These are phyloP conservation scores for Candida yuanshanica DNA, from an alignment of 805 yeast genomes.

Conservation along the genomic window DNA sequence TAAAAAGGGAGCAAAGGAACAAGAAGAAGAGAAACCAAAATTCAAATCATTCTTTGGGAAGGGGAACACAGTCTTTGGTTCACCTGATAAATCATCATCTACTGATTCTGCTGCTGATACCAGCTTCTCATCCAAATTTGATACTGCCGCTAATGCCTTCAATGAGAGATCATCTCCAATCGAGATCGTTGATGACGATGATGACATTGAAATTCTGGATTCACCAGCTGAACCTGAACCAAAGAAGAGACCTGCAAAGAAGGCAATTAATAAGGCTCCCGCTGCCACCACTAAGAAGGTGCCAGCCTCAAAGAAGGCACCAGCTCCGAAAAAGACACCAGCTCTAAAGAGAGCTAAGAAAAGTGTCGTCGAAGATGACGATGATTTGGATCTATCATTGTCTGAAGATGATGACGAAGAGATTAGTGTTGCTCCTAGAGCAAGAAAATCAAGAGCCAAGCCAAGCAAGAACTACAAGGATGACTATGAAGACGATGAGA, in stretches of 20 bases:
- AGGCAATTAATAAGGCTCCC: conserved; percentile 9
- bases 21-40: conserved; percentile 17
- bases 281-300: conserved; percentile 1
- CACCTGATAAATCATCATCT: conserved; percentile 15
- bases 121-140: conserved; percentile 6
- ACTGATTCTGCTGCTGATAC: conserved; percentile 1
- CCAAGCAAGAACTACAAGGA: conserved; percentile 11
- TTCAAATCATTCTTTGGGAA: conserved; percentile 33
- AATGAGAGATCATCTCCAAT: conserved; percentile 2
- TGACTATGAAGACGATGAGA: conserved; percentile 5
- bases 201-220: background rate
- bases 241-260: conserved; percentile 5
- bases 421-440: conserved; percentile 5
- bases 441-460: conserved; percentile 17
- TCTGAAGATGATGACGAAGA: conserved; percentile 7
- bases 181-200: conserved; percentile 4
- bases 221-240: background rate
- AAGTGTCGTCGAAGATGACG: conserved; percentile 12
- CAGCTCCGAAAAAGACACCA: conserved; percentile 7
- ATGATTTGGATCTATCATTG: conserved; percentile 7
- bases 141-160: conserved; percentile 6
- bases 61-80: conserved; percentile 25
- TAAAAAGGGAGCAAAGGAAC: conserved; percentile 13
- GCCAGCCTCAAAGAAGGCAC: conserved; percentile 5
- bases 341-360: conserved; percentile 1